Evolutionary conservation across 192 early-diverging fungal genomes (phyloP).

Genomic region (Linnemannia schmuckeri): DNA sequence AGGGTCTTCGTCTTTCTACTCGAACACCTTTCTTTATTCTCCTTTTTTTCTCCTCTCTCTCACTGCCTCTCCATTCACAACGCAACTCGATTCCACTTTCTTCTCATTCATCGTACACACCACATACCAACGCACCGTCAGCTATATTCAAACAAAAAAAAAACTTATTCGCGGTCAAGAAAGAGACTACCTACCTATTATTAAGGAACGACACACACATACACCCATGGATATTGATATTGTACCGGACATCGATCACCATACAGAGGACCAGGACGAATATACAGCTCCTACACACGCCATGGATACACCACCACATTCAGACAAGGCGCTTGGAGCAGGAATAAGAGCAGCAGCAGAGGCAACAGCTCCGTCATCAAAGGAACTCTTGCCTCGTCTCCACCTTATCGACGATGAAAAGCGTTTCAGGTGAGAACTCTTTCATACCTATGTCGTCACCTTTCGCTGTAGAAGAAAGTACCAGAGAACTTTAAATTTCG

Average conservation of each 20-base stretch:
- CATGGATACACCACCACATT: neutral
- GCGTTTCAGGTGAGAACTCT: slow-evolving; percentile 24
- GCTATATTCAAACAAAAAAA: neutral
- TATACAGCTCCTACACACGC: neutral
- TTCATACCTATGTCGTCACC: neutral
- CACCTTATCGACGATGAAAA: slow-evolving; percentile 52
- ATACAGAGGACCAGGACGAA: neutral
- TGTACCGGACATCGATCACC: slow-evolving; percentile 7
- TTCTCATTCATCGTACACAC: neutral
- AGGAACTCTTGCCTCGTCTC: slow-evolving; percentile 16
- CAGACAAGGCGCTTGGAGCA: neutral
- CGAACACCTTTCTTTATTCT: neutral
- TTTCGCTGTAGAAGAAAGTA: neutral
- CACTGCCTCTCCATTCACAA: neutral
- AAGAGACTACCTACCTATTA: neutral
- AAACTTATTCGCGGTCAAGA: neutral
- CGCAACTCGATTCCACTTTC: neutral
- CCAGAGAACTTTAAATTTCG: neutral
- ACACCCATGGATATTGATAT: neutral
- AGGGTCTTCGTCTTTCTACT: neutral
- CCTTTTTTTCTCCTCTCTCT: neutral
- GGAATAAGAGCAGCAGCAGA: neutral
- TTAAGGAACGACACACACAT: neutral
- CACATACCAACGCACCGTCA: neutral
- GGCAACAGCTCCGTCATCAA: neutral